phyloP scores from a whole-genome alignment of 2,329 filamentous ascomycete species.

The Talaromyces marneffei region DNA sequence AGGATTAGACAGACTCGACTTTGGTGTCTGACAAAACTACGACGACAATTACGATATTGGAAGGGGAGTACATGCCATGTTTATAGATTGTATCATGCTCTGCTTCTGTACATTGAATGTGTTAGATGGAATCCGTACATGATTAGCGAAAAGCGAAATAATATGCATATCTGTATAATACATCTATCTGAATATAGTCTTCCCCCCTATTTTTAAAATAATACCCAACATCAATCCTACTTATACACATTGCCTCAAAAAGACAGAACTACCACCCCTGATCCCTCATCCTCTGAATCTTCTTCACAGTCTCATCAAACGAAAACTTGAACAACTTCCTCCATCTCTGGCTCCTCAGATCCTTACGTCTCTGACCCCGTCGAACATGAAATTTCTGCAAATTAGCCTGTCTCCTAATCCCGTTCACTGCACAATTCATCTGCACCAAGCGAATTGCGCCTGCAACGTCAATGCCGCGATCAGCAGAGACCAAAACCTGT shows the following conservation, averaged over 20 bases:
- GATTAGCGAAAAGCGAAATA: not conserved
- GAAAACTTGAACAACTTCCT: slow-evolving; percentile 41
- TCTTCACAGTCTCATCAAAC: slow-evolving; percentile 37
- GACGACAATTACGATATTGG: not conserved
- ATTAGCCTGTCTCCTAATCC: slow-evolving; percentile 26
- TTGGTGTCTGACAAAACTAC: not conserved
- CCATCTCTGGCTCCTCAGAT: slow-evolving; percentile 35
- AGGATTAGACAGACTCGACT: slow-evolving; percentile 28
- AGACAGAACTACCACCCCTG: slow-evolving; percentile 41
- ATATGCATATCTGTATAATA: slow-evolving; percentile 8
- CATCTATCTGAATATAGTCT: not conserved
- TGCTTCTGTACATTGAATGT: not conserved
- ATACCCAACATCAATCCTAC: not conserved
- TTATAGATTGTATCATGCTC: not conserved
- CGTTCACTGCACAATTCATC: slow-evolving; percentile 26
- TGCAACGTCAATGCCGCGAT: slow-evolving; percentile 27
- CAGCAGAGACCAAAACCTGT: slow-evolving; percentile 31
- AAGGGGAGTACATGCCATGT: not conserved
- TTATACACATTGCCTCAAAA: not conserved
- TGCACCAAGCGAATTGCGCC: slow-evolving; percentile 26
- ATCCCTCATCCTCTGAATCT: slow-evolving; percentile 40
- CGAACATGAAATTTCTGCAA: slow-evolving; percentile 39
- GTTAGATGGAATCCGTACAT: not conserved
- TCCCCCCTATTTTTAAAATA: not conserved
- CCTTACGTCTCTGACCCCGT: slow-evolving; percentile 38